phyloP scores from a whole-genome alignment of 2,329 filamentous ascomycete genomes.

The Trichoderma gracile region DNA sequence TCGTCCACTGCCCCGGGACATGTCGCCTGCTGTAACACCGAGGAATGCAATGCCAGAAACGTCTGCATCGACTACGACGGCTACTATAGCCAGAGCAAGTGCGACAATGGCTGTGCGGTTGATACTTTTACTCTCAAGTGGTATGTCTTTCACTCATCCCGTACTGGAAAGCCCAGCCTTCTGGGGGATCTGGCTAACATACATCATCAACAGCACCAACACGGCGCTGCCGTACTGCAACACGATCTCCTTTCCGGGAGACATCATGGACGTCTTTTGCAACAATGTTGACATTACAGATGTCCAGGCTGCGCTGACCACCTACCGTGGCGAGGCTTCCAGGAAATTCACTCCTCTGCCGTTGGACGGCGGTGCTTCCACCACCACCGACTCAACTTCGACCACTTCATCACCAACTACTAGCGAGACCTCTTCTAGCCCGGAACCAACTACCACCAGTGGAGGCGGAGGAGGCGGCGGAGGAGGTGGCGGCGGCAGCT shows the following conservation, averaged over 20 bases:
- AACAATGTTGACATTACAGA: conserved; percentile 38
- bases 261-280: conserved; percentile 50
- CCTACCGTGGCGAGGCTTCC: conserved; percentile 42
- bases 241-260: conserved; percentile 45
- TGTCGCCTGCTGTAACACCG: conserved; percentile 46
- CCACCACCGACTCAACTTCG: conserved; percentile 5
- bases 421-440: neutral
- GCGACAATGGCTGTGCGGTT: conserved; percentile 43
- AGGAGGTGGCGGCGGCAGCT: conserved; percentile 4
- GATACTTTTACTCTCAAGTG: conserved; percentile 50
- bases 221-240: conserved; percentile 45
- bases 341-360: conserved; percentile 33
- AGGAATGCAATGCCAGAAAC: conserved; percentile 39
- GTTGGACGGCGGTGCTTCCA: conserved; percentile 10
- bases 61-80: conserved; percentile 44
- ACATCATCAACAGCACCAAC: conserved; percentile 38
- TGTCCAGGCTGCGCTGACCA: conserved; percentile 43
- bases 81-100: conserved; percentile 40
- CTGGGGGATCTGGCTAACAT: conserved; percentile 3
- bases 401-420: conserved; percentile 1
- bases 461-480: conserved; percentile 17
- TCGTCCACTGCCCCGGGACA: conserved; percentile 37
- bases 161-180: neutral
- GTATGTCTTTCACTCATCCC: conserved; percentile 34
- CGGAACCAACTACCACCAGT: conserved; percentile 8